These are phyloP conservation scores for Yarrowia sp. DNA, from an alignment of 805 yeast species.

Conservation along the genomic window DNA sequence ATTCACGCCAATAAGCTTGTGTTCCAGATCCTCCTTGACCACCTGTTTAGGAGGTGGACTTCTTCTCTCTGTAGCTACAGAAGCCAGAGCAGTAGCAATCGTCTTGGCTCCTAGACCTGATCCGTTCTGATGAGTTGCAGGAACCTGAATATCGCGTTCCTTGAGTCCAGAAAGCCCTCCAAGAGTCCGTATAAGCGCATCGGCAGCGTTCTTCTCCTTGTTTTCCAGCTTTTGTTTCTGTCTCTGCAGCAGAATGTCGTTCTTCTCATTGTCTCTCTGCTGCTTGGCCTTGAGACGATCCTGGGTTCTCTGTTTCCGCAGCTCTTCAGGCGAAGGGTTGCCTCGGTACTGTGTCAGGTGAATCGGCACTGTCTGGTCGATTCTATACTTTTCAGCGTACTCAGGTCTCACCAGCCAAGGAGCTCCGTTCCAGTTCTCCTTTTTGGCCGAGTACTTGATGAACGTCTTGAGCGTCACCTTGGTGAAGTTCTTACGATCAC, in stretches of 20 bases:
- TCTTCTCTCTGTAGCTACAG: conserved; percentile 8
- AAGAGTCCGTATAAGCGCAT: conserved; percentile 11
- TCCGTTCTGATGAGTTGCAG: conserved; percentile 11
- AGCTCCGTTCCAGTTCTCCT: conserved; percentile 86
- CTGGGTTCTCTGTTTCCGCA: conserved; percentile 37
- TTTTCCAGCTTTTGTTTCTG: conserved; percentile 24
- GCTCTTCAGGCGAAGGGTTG: conserved; percentile 38
- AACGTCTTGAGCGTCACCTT: conserved; percentile 91
- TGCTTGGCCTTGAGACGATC: conserved; percentile 38
- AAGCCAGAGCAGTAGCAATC: conserved; percentile 9
- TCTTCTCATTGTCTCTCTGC: conserved; percentile 31
- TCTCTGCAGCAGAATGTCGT: conserved; percentile 3
- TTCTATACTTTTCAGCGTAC: conserved; percentile 72
- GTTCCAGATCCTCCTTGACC: conserved; percentile 38
- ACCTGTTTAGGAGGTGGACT: conserved; percentile 35
- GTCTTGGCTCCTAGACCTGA: conserved; percentile 9
- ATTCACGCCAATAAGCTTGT: conserved; percentile 11
- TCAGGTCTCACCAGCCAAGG: conserved; percentile 93
- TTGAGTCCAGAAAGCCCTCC: conserved; percentile 22
- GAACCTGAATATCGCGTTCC: conserved; percentile 7
- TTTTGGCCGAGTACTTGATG: conserved; percentile 74
- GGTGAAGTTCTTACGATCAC: conserved; percentile 88
- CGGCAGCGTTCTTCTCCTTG: conserved; percentile 35
- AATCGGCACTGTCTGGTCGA: conserved; percentile 51
- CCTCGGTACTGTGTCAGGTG: conserved; percentile 43